Percentiles rank a stretch among this genome's conserved stretches.
Conservation (phyloP, 1,139 yeast genomes). For the Pneumocystis jirovecii region DNA sequence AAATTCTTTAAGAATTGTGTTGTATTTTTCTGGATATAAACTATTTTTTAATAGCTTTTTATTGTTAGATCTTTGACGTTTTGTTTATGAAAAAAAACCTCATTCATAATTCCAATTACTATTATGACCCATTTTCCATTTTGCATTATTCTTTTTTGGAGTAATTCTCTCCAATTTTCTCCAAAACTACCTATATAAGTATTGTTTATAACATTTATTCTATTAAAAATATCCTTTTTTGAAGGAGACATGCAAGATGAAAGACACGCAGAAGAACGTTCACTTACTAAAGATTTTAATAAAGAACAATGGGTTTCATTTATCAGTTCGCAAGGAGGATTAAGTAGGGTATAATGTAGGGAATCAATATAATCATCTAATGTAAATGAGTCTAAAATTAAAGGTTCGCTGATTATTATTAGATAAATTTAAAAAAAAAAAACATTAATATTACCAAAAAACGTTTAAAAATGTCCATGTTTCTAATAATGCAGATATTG, state of each 20-base stretch:
- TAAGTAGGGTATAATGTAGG: constrained; percentile 35
- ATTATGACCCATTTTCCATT: background rate
- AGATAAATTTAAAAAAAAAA: background rate
- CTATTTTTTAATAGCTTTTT: constrained; percentile 23
- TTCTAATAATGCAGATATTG: constrained; percentile 32
- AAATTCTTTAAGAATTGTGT: constrained; percentile 24
- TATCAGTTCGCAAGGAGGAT: constrained; percentile 39
- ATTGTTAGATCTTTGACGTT: background rate
- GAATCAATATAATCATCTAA: constrained; percentile 65
- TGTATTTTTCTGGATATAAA: background rate
- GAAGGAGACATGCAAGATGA: background rate
- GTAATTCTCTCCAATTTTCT: background rate
- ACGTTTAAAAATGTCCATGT: constrained; percentile 64
- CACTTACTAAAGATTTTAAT: constrained; percentile 21
- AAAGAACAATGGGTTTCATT: constrained; percentile 60
- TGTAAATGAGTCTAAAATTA: constrained; percentile 55
- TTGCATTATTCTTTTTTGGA: background rate
- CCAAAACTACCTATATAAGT: background rate
- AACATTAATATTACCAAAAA: constrained; percentile 26
- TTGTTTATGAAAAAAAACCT: background rate
- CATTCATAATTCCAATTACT: background rate
- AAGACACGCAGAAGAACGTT: constrained; percentile 15
- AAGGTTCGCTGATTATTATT: constrained; percentile 29
- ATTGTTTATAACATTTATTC: background rate
- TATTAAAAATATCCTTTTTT: background rate